Evolutionary conservation across 2,329 filamentous ascomycete species (phyloP).

Genomic region (Alternaria rosae): DNA sequence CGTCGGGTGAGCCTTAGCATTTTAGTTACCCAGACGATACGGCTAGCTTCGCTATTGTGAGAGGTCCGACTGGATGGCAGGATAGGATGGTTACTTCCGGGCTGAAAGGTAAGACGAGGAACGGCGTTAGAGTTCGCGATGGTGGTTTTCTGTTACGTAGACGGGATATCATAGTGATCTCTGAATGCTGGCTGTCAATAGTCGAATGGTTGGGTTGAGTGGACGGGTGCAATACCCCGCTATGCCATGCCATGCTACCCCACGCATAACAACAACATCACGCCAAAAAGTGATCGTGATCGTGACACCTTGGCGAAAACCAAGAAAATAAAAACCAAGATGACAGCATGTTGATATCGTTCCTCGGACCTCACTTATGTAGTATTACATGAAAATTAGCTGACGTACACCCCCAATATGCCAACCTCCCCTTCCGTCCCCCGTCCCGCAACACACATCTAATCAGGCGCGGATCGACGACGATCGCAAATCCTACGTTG

Average conservation of each 20-base stretch:
- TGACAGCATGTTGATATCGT: not conserved
- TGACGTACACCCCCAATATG: not conserved
- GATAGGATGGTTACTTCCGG: not conserved
- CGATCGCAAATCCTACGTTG: not conserved
- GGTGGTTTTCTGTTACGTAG: not conserved
- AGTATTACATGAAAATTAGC: not conserved
- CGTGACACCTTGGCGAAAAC: not conserved
- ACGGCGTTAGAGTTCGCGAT: not conserved
- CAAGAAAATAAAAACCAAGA: not conserved
- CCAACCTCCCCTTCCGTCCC: not conserved
- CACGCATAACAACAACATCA: not conserved
- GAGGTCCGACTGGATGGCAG: not conserved
- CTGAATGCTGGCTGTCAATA: not conserved
- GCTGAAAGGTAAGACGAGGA: not conserved
- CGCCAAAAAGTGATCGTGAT: not conserved
- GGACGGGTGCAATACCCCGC: not conserved
- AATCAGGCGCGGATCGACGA: not conserved
- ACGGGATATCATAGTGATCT: not conserved
- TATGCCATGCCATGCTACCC: not conserved
- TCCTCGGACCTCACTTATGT: not conserved
- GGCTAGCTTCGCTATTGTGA: not conserved
- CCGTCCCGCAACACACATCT: not conserved
- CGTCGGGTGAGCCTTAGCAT: not conserved
- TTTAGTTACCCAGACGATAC: too few relatives aligned
- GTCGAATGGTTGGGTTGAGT: not conserved